A percentile compares a stretch with the other conserved stretches of the same genome.
Evolutionary conservation across 2,329 filamentous ascomycete species (phyloP).

Genomic region (Fusarium udum): DNA sequence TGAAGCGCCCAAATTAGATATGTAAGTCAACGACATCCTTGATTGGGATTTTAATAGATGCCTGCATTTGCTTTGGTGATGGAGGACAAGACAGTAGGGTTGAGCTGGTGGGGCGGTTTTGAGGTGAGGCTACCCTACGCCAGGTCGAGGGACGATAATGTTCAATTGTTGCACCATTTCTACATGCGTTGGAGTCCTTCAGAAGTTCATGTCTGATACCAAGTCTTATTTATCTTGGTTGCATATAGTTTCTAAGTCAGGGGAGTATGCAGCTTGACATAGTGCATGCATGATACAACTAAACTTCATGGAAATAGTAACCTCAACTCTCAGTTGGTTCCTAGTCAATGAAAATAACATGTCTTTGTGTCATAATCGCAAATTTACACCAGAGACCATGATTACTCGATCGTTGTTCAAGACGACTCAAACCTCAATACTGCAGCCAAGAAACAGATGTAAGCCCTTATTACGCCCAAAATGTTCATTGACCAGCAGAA

Average conservation of each 20-base stretch:
- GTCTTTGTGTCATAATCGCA: neutral
- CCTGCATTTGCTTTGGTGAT: neutral
- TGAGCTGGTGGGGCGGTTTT: neutral
- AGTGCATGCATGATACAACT: neutral
- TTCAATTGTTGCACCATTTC: neutral
- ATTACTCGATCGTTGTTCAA: neutral
- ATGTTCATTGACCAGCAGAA: neutral
- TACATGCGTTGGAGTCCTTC: too few species aligned
- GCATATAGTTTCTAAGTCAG: too few species aligned
- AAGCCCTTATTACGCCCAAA: neutral
- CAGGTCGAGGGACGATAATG: neutral
- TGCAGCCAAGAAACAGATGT: neutral
- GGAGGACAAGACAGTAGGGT: neutral
- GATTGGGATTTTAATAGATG: neutral
- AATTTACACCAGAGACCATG: neutral
- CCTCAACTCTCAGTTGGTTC: fast-evolving
- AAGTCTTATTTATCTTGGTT: fast-evolving
- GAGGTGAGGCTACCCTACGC: neutral
- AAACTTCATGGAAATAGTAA: fast-evolving
- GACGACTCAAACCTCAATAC: neutral
- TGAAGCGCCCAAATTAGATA: neutral
- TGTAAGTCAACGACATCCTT: neutral
- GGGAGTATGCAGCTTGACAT: neutral
- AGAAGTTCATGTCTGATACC: fast-evolving
- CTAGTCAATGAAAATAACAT: too few species aligned